These are phyloP conservation scores for Tulasnella sp. DNA, from an alignment of 768 basidiomycete species.

Conservation along the genomic window DNA sequence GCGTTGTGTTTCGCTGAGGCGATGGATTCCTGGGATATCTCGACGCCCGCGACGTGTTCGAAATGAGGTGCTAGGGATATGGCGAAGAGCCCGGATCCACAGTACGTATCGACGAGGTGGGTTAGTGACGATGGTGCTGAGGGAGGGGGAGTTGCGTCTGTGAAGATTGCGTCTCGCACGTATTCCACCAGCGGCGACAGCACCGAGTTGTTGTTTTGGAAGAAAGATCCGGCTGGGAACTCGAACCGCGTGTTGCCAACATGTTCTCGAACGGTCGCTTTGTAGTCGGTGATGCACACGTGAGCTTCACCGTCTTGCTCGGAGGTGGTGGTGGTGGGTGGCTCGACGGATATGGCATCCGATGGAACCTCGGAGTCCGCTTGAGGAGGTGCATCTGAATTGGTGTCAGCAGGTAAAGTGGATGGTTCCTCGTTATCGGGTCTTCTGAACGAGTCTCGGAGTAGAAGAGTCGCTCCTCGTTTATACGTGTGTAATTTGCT, in stretches of 20 bases:
- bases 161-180: slow-evolving; percentile 73
- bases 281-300: slow-evolving; percentile 83
- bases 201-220: slow-evolving; percentile 98
- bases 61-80: slow-evolving; percentile 81
- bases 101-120: slow-evolving; percentile 95
- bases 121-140: slow-evolving; percentile 48
- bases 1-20: slow-evolving; percentile 69
- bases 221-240: slow-evolving; percentile 87
- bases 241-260: slow-evolving; percentile 84
- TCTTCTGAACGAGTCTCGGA: slow-evolving; percentile 76
- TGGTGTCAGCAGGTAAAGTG: neutral
- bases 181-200: slow-evolving; percentile 82
- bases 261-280: slow-evolving; percentile 76
- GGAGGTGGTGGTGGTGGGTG: slow-evolving; percentile 18
- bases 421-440: neutral
- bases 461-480: slow-evolving; percentile 84
- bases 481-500: slow-evolving; percentile 83
- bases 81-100: slow-evolving; percentile 86
- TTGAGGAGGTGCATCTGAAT: neutral
- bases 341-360: slow-evolving; percentile 12
- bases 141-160: neutral
- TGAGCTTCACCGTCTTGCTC: slow-evolving; percentile 54
- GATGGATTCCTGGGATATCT: slow-evolving; percentile 76
- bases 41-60: slow-evolving; percentile 80
- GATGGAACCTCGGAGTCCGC: neutral